phyloP scores from a whole-genome alignment of 2,329 filamentous ascomycete species.

The Colletotrichum phormii region DNA sequence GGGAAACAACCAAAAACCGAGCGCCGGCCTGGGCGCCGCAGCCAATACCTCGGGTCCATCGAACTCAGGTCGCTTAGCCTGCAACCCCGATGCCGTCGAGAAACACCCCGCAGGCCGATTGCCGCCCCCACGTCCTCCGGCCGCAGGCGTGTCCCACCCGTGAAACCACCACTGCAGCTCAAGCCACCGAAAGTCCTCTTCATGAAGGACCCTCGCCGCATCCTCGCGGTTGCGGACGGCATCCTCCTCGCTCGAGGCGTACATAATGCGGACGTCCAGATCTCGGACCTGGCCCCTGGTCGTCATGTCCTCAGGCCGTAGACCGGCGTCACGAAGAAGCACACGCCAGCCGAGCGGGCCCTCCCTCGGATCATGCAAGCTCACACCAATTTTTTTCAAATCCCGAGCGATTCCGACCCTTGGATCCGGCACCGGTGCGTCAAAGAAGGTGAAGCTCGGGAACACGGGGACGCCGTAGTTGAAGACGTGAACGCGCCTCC shows the following conservation, averaged over 20 bases:
- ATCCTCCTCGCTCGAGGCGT: neutral
- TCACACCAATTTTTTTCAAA: neutral
- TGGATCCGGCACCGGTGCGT: slow-evolving; percentile 1
- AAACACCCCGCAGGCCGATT: slow-evolving; percentile 20
- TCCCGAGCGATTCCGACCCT: slow-evolving; percentile 4
- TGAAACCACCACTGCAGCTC: slow-evolving; percentile 26
- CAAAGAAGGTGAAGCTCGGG: slow-evolving; percentile 25
- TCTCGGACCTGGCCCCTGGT: neutral
- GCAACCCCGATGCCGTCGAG: slow-evolving; percentile 7
- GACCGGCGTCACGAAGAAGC: neutral
- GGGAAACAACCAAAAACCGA: slow-evolving; percentile 32
- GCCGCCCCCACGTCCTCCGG: neutral
- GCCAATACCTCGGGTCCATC: slow-evolving; percentile 21
- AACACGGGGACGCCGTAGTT: slow-evolving; percentile 25
- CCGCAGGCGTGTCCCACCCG: slow-evolving; percentile 14
- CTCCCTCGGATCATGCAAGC: neutral
- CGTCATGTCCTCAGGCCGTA: slow-evolving; percentile 6
- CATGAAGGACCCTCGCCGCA: slow-evolving; percentile 6
- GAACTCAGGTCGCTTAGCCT: neutral
- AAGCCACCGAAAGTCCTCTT: slow-evolving; percentile 30
- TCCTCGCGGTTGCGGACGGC: slow-evolving; percentile 1
- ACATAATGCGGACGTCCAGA: slow-evolving; percentile 23
- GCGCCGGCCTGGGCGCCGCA: slow-evolving; percentile 23
- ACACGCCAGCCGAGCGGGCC: neutral
- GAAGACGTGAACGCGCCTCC: slow-evolving; percentile 8